Conservation (phyloP, 2,329 filamentous ascomycete genomes). For the Aspergillus ustus region DNA sequence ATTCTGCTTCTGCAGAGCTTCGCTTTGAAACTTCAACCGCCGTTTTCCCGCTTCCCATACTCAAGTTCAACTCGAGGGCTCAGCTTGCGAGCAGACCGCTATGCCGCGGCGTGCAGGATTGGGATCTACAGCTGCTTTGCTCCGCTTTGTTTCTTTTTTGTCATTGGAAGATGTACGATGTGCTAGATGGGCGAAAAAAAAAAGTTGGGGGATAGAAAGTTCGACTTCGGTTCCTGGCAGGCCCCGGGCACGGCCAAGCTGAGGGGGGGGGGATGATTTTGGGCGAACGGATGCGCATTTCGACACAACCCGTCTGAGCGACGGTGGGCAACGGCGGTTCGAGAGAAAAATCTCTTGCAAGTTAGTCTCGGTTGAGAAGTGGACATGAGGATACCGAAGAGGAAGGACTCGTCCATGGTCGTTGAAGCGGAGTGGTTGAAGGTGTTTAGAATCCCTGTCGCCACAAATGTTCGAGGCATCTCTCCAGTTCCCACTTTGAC, state of each 20-base stretch:
- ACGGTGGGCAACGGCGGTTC: slow-evolving; percentile 15
- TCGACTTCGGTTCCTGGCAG: slow-evolving; percentile 19
- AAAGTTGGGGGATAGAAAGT: slow-evolving; percentile 2
- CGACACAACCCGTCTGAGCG: background rate
- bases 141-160: slow-evolving; percentile 11
- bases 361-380: slow-evolving; percentile 11
- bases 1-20: background rate
- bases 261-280: background rate
- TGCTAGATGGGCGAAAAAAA: background rate
- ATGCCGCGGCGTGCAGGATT: slow-evolving; percentile 1
- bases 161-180: slow-evolving; percentile 3
- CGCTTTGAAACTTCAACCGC: slow-evolving; percentile 11
- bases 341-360: slow-evolving; percentile 7
- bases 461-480: slow-evolving; percentile 12
- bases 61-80: background rate
- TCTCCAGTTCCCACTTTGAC: slow-evolving; percentile 17
- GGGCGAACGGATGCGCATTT: background rate
- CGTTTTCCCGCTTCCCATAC: slow-evolving; percentile 4
- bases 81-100: background rate
- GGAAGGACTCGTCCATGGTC: slow-evolving; percentile 14
- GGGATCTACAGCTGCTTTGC: slow-evolving; percentile 16
- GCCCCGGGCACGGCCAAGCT: slow-evolving; percentile 5
- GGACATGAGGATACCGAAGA: slow-evolving; percentile 16
- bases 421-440: slow-evolving; percentile 18
- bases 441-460: slow-evolving; percentile 16